Conservation (phyloP, 1,139 yeast genomes). For the Petasospora rhodanensis region DNA sequence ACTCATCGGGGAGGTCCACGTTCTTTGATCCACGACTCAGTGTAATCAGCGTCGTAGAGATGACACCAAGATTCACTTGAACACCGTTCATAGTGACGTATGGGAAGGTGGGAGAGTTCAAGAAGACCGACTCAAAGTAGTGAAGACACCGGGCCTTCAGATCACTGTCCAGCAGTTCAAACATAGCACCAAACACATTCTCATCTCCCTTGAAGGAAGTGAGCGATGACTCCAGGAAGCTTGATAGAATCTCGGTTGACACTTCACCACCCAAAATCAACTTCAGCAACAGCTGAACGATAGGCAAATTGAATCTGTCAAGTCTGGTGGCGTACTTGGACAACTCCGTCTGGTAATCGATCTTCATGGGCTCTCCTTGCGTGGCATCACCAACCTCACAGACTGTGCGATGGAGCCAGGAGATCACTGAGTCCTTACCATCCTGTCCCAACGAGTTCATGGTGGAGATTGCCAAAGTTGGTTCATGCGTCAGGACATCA, state of each 20-base stretch:
- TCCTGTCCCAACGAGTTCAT: conserved; percentile 3
- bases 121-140: conserved; percentile 38
- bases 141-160: conserved; percentile 33
- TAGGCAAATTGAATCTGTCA: conserved; percentile 51
- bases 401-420: conserved; percentile 3
- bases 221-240: conserved; percentile 10
- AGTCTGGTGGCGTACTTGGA: conserved; percentile 10
- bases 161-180: conserved; percentile 31
- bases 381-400: conserved; percentile 1
- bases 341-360: conserved; percentile 4
- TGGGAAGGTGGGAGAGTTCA: conserved; percentile 45
- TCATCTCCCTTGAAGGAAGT: conserved; percentile 2
- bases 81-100: conserved; percentile 23
- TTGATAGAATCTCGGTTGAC: conserved; percentile 6
- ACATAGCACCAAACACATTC: conserved; percentile 33
- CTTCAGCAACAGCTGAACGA: conserved; percentile 46
- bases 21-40: conserved; percentile 16
- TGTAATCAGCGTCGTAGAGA: conserved; percentile 18
- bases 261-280: conserved; percentile 10
- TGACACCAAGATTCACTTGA: conserved; percentile 15
- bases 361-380: background rate
- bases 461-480: conserved; percentile 9
- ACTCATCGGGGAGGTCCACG: conserved; percentile 18
- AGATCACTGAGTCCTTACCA: background rate
- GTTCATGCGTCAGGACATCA: conserved; percentile 15